Base-by-base conservation (phyloP, 2,329 filamentous ascomycete species). In the Akanthomyces uredinophilus region DNA sequence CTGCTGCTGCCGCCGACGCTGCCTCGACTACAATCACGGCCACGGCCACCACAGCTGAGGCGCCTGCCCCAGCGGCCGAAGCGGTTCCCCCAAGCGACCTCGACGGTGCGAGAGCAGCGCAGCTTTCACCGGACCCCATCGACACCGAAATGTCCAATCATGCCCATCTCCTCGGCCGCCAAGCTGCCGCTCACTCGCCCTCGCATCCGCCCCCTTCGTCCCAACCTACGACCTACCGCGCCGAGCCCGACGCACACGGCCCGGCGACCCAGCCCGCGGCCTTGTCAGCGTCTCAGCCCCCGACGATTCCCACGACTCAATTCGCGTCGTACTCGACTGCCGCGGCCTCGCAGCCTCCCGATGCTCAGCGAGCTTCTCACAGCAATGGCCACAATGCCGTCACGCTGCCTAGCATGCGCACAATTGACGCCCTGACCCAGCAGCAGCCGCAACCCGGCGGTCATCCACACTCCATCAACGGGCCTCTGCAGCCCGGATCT, bases 371-470 rank as follows among this genome's bases (percentile, higher is more conserved):
- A 20, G 6, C 20, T 13, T 65, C 67, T 11, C 70, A 66, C 63
- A 65, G 72, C 8, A 67, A 71, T 32, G 67, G 67, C 47, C 69
- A 68, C 62, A 71, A 67, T 55, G 62, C 70, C 37, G 72, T 75
- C 70, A 70, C 74, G 49, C 66, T 77, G 22, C 75, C 75, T 11
- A 77, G 75, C 65, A 77, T 77, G 75, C 72, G 75, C 39, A 77
- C 74, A 10, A 74, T 77, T 61, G 75, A 77, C 62, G 65, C 70
- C 47, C 69, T 73, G 59, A 65, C 69, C 27, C 72, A 73, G 50
- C 66, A 68, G 55, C 61, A 65, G 55, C 47, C 46, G 29, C 61
- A 50, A 27, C 39, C 60, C n/a, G 24, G 39, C 49, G 29, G 46
- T 46, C 50, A 57, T 22, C 35, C 49, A 10, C 58, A 56, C 53